A percentile compares a stretch with the other conserved stretches of the same genome.
phyloP scores from a whole-genome alignment of 2,329 filamentous ascomycete genomes.

The Aureobasidium vineae region DNA sequence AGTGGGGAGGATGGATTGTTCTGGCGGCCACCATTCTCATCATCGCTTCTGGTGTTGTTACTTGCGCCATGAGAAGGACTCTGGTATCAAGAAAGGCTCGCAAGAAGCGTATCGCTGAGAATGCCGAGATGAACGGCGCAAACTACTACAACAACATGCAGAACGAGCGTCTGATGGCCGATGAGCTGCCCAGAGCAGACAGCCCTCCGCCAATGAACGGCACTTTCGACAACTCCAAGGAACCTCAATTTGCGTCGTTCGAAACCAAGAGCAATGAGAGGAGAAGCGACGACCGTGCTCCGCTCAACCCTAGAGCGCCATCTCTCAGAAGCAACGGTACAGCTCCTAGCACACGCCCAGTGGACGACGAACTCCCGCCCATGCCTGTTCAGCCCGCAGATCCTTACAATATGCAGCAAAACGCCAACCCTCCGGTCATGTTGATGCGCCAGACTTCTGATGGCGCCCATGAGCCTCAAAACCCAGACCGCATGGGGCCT shows the following conservation, averaged over 20 bases:
- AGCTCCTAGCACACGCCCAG: conserved; percentile 38
- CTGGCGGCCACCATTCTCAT: conserved; percentile 85
- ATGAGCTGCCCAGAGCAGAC: conserved; percentile 48
- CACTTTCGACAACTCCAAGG: conserved; percentile 56
- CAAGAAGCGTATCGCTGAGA: conserved; percentile 86
- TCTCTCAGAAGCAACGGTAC: conserved; percentile 47
- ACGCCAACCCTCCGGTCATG: conserved; percentile 58
- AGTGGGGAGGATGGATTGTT: conserved; percentile 93
- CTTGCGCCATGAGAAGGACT: conserved; percentile 91
- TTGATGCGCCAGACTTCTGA: conserved; percentile 51
- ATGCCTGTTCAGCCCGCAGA: conserved; percentile 34
- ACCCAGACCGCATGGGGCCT: conserved; percentile 38
- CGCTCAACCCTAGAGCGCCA: conserved; percentile 65
- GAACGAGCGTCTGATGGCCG: conserved; percentile 43
- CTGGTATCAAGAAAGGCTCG: conserved; percentile 89
- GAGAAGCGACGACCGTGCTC: conserved; percentile 65
- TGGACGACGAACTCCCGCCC: conserved; percentile 44
- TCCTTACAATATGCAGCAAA: conserved; percentile 37
- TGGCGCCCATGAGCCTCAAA: conserved; percentile 44
- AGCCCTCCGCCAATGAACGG: conserved; percentile 53
- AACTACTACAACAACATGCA: conserved; percentile 69
- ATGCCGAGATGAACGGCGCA: conserved; percentile 95
- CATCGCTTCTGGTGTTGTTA: conserved; percentile 75
- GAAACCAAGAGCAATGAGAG: conserved; percentile 60
- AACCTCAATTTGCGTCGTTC: conserved; percentile 61